Percentiles rank a stretch among this genome's conserved stretches.
Evolutionary conservation across 2,329 filamentous ascomycete species (phyloP).

Genomic region (Pseudogymnoascus sp.): DNA sequence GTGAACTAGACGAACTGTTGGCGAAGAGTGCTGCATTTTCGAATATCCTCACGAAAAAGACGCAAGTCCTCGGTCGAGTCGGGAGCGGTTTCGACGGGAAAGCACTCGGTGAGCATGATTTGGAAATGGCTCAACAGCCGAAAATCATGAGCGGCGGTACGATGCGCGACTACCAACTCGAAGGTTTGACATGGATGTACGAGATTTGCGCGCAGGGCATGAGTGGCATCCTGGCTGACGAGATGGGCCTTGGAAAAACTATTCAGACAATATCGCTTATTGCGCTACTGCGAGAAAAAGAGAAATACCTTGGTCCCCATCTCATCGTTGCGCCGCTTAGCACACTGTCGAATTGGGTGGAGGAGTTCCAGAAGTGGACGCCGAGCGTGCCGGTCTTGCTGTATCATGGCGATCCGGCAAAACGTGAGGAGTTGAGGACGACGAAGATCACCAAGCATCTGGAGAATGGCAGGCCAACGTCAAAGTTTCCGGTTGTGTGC

Average conservation of each 20-base stretch:
- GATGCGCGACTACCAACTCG: conserved; percentile 91
- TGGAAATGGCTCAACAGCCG: conserved; percentile 80
- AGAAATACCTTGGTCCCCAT: conserved; percentile 77
- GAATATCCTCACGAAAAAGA: conserved; percentile 57
- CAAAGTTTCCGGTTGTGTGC: conserved; percentile 81
- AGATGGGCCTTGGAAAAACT: conserved; percentile 56
- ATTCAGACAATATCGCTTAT: conserved; percentile 45
- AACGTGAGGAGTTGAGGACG: conserved; percentile 68
- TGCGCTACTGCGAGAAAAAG: conserved; percentile 79
- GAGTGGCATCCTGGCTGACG: conserved; percentile 54
- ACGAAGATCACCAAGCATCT: conserved; percentile 66
- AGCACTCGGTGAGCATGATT: conserved; percentile 54
- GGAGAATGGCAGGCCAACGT: conserved; percentile 48
- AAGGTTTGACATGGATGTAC: conserved; percentile 90
- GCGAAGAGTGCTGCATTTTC: conserved; percentile 54
- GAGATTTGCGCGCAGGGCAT: conserved; percentile 55
- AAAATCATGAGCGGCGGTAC: conserved; percentile 76
- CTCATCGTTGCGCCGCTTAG: conserved; percentile 85
- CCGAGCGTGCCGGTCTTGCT: conserved; percentile 81
- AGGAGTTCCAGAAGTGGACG: conserved; percentile 87
- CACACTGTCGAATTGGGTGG: conserved; percentile 91
- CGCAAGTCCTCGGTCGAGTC: conserved; percentile 53
- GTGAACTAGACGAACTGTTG: conserved; percentile 52
- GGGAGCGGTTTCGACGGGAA: conserved; percentile 55
- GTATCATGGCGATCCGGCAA: conserved; percentile 78